These are phyloP conservation scores for Plasmodium knowlesi DNA, from an alignment of 169 alveolate genomes.

Conservation along the genomic window DNA sequence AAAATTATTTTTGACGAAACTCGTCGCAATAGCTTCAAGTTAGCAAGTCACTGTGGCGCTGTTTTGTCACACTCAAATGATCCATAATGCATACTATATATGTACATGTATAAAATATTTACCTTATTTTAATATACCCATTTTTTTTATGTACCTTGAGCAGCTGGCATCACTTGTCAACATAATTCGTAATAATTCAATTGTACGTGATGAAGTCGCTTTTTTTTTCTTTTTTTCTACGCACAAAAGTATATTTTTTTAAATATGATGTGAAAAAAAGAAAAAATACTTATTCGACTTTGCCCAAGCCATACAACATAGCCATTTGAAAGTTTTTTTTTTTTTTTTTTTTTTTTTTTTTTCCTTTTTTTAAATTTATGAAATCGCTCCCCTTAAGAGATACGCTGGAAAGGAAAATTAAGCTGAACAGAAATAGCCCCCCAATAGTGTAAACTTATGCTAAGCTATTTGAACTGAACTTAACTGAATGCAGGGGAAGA, in stretches of 20 bases:
- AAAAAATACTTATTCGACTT: neutral
- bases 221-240: neutral
- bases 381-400: neutral
- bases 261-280: neutral
- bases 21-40: neutral
- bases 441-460: neutral
- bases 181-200: neutral
- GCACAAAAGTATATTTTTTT: neutral
- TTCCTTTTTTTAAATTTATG: neutral
- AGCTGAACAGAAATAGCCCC: neutral
- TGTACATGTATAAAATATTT: too few species aligned
- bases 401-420: neutral
- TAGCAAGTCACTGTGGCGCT: neutral
- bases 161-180: neutral
- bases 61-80: neutral
- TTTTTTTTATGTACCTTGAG: neutral
- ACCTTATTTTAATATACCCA: neutral
- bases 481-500: neutral
- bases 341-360: constrained; percentile 5
- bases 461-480: neutral
- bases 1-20: neutral
- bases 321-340: neutral
- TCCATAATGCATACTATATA: neutral
- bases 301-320: neutral
- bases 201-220: neutral